phyloP scores from a whole-genome alignment of 129 eudicot species.

The Flaveria linearis region DNA sequence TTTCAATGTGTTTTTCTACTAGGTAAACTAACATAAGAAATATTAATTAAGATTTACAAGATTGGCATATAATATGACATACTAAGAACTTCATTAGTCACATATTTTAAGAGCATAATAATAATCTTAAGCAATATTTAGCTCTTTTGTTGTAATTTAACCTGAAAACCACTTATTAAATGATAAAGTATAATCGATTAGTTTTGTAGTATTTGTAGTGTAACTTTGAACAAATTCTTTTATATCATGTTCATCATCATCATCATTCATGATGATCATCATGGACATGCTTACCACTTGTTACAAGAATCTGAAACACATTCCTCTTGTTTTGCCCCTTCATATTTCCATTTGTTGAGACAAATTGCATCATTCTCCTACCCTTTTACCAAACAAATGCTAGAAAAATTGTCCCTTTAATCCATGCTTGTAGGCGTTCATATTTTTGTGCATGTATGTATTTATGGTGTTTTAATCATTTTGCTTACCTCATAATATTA shows the following conservation, averaged over 20 bases:
- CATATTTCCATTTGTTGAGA: conserved; percentile 30
- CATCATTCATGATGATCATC: background rate
- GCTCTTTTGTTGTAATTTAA: background rate
- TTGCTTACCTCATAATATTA: conserved; percentile 2
- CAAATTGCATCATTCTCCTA: conserved; percentile 34
- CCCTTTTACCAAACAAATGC: conserved; percentile 22
- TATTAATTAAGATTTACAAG: background rate
- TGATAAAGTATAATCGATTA: conserved; percentile 26
- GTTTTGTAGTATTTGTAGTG: conserved; percentile 27
- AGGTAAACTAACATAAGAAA: no score
- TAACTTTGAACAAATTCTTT: conserved; percentile 27
- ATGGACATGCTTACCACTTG: conserved; percentile 35
- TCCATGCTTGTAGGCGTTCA: conserved; percentile 20
- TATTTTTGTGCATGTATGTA: conserved; percentile 21
- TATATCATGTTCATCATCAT: conserved; percentile 24
- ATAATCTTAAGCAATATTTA: background rate
- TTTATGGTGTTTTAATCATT: conserved; percentile 31
- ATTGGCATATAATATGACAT: background rate
- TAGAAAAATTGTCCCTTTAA: conserved; percentile 16
- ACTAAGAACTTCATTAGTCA: background rate
- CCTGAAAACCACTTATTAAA: conserved; percentile 24
- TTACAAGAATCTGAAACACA: conserved; percentile 43
- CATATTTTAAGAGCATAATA: background rate
- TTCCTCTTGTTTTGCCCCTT: conserved; percentile 37
- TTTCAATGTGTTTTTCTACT: no score